Conservation (phyloP, 306 rosid species). For the Dalbergia oliveri region DNA sequence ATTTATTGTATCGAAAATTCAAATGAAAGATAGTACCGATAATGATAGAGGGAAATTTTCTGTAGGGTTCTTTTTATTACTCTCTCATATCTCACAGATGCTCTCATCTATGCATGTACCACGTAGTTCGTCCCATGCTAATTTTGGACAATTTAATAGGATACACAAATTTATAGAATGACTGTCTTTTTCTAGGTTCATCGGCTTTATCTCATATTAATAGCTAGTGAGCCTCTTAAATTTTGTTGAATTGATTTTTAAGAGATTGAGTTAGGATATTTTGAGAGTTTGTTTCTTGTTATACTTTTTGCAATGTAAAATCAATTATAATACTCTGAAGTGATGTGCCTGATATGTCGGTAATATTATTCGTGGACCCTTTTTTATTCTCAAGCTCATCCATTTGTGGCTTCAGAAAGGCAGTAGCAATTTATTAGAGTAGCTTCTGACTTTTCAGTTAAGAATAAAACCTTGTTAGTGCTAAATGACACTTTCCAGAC, state of each 20-base stretch:
- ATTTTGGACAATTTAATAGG: background rate
- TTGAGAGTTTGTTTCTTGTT: slow-evolving; percentile 17
- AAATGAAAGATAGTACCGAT: background rate
- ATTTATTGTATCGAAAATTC: slow-evolving; percentile 36
- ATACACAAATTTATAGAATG: background rate
- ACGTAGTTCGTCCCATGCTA: background rate
- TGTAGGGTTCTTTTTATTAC: background rate
- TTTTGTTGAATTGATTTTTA: background rate
- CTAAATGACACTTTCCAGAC: background rate
- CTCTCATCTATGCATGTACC: slow-evolving; percentile 1
- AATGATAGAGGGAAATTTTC: slow-evolving; percentile 1
- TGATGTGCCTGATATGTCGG: background rate
- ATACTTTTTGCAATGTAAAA: slow-evolving; percentile 26
- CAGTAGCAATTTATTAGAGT: background rate
- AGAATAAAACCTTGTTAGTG: slow-evolving; percentile 9
- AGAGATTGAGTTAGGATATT: background rate
- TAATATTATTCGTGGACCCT: background rate
- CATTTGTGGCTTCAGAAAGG: background rate
- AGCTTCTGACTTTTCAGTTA: background rate
- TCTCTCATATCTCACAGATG: slow-evolving; percentile 9
- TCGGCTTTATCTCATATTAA: slow-evolving; percentile 18
- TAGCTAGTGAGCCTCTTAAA: background rate
- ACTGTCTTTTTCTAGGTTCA: background rate
- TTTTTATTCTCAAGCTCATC: slow-evolving; percentile 12
- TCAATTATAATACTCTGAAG: background rate